Base-by-base conservation (phyloP, 129 eudicot species). In the Flaveria ramosissima region DNA sequence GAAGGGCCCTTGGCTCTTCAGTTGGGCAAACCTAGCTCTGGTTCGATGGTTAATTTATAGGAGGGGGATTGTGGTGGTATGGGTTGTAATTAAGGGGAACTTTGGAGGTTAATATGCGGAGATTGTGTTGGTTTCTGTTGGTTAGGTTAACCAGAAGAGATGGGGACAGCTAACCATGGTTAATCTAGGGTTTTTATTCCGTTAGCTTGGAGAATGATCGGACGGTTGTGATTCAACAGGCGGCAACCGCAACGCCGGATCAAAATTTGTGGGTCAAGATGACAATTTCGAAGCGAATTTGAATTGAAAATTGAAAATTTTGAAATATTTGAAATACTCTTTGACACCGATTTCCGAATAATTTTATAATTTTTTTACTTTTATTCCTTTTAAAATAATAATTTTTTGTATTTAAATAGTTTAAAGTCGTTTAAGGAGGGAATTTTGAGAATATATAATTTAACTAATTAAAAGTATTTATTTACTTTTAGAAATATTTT, bases 11-110 rank as follows among this genome's bases (percentile, higher is more conserved):
- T 70, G 97, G 92, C 87, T 86, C 89, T 85, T 88, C 97, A 91
- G 88, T 88, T 88, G 79, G 89, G 97, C 97, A 91, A 92, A 92
- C 97, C 86, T 87, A 87, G 79, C 90, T 83, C 83, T 80, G 83
- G 84, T 85, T 75, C 75, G 77, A 85, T 68, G 86, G 71, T 69
- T 51, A 67, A 85, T 89, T 87, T 92, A 92, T 92, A 92, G 97
- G 75, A 24, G 60, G 6, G 45, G 83, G 59, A 52, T 3, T 8
- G 26, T 32, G 30, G 26, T 75, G 93, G 88, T 70, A 60, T 19
- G 20, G n/a, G 1, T 26, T 6, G 96, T 82, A 80, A 88, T 73
- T 88, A 78, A 72, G 8, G 1, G 71, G 26, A 68, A 32, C 53
- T 75, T 77, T 17, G 8, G 69, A 82, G 84, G 84, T 62, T 36